Conservation (phyloP, 352 stramenopile species). For the Phytophthora boehmeriae region DNA sequence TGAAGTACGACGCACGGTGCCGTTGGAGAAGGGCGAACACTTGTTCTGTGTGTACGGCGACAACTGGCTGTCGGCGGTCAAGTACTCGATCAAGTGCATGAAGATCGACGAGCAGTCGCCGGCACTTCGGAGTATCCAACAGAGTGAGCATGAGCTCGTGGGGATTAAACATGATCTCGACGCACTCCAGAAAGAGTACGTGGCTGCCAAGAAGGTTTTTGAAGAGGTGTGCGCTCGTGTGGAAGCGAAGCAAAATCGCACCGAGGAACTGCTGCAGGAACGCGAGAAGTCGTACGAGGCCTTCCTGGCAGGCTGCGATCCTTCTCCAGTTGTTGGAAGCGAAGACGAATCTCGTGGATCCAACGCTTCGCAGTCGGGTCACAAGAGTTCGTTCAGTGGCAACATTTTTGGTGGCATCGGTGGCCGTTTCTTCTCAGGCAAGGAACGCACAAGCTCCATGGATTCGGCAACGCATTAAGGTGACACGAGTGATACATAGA, state of each 20-base stretch:
- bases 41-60: conserved; percentile 90
- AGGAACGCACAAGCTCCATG: conserved; percentile 63
- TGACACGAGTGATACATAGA: conserved; percentile 24
- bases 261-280: conserved; percentile 71
- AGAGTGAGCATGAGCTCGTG: conserved; percentile 76
- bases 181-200: conserved; percentile 78
- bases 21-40: conserved; percentile 80
- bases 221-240: conserved; percentile 74
- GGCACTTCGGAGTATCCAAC: conserved; percentile 69
- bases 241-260: conserved; percentile 72
- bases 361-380: conserved; percentile 36
- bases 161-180: conserved; percentile 82
- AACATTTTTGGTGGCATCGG: conserved; percentile 75
- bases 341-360: conserved; percentile 33
- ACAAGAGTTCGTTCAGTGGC: conserved; percentile 45
- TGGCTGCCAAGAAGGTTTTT: conserved; percentile 79
- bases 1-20: conserved; percentile 81
- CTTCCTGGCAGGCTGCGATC: conserved; percentile 72
- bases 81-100: conserved; percentile 89
- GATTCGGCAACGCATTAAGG: conserved; percentile 39
- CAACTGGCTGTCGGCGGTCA: conserved; percentile 88
- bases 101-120: conserved; percentile 70
- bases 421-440: conserved; percentile 75
- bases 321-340: conserved; percentile 20
- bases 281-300: conserved; percentile 77